Percentiles rank a stretch among this genome's conserved stretches.
Conservation (phyloP, 2,329 filamentous ascomycete genomes). For the Fusarium liriodendri region DNA sequence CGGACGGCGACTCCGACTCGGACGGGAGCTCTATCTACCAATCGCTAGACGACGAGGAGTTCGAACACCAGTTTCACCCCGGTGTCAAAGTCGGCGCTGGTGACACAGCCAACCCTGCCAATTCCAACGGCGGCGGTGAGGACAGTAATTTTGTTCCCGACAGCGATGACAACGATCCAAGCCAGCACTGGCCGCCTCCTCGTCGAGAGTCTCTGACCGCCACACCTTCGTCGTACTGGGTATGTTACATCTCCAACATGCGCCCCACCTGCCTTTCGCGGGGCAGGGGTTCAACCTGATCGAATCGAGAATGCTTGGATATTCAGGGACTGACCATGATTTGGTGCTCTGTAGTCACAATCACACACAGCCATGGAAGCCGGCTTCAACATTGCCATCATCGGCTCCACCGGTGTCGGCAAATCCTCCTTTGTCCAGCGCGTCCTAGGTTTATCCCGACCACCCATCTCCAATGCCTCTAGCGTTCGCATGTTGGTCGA, state of each 20-base stretch:
- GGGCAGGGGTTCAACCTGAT: constrained; percentile 35
- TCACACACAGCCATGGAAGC: constrained; percentile 61
- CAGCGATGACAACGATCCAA: constrained; percentile 42
- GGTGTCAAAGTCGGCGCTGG: constrained; percentile 5
- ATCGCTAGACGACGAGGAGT: constrained; percentile 44
- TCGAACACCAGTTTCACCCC: constrained; percentile 48
- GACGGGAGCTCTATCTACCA: constrained; percentile 42
- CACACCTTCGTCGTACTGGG: constrained; percentile 51
- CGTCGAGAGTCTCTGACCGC: constrained; percentile 62
- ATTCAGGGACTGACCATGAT: constrained; percentile 42
- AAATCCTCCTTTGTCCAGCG: constrained; percentile 77
- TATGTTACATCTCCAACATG: constrained; percentile 47
- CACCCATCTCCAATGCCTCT: constrained; percentile 65
- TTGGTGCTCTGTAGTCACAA: constrained; percentile 45
- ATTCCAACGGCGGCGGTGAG: constrained; percentile 27
- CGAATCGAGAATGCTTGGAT: constrained; percentile 8
- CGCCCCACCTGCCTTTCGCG: constrained; percentile 34
- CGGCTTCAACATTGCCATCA: constrained; percentile 72
- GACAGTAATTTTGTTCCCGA: constrained; percentile 32
- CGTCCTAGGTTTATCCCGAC: constrained; percentile 65
- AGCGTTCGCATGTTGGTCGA: constrained; percentile 70
- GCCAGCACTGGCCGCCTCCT: constrained; percentile 56
- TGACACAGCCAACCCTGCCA: constrained; percentile 10
- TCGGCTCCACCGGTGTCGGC: constrained; percentile 74
- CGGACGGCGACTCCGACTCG: constrained; percentile 32